Evolutionary conservation across 139 green algal species (phyloP), one percentile per base, ranked within the genome.

Genomic region (Chloropicon primus): DNA sequence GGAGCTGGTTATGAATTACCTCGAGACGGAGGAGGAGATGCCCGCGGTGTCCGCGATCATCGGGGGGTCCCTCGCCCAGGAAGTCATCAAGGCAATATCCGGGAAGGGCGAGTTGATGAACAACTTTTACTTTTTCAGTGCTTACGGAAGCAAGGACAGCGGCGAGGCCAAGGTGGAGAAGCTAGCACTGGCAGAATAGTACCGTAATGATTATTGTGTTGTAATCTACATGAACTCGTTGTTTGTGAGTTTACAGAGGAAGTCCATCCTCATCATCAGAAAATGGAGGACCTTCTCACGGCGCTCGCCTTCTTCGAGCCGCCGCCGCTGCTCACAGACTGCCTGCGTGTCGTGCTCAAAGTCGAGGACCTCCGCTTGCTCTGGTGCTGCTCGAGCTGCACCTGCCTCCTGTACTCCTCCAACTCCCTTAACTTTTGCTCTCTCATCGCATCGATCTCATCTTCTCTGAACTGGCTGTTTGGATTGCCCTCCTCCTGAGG

Each of bases 11-110:
- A 22, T 17, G 2, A 28, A 79, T 1, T 84, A 80, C 71, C 25
- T 80, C 1, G 26, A 29, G 2, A 21, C 24, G 17, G 75, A 22
- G 22, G 73, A 24, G 23, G 89, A 91, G 74, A 82, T 91, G 74
- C 79, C 89, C 0, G 84, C 92, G 22, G 84, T 93, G 24, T 86
- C 84, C 54, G 87, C 93, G 1, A 78, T 97, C 2, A 76, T 96
- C 26, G 93, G 93, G 0, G 93, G 93, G 21, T 81, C 95, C 24
- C 78, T 96, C 24, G 90, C 87, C 1, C 95, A 97, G 74, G 90
- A 96, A 73, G 77, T 94, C 21, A 81, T 97, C n/a, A 89, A 90
- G n/a, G 85, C 85, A 21, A 79, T 97, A 2, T 93, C 89, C 21
- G 24, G 77, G 1, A 90, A 90, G 26, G 85, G 85, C 0, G 82